These are phyloP conservation scores for Penicillium janthinellum DNA, from an alignment of 2,329 filamentous ascomycete genomes.

Conservation along the genomic window DNA sequence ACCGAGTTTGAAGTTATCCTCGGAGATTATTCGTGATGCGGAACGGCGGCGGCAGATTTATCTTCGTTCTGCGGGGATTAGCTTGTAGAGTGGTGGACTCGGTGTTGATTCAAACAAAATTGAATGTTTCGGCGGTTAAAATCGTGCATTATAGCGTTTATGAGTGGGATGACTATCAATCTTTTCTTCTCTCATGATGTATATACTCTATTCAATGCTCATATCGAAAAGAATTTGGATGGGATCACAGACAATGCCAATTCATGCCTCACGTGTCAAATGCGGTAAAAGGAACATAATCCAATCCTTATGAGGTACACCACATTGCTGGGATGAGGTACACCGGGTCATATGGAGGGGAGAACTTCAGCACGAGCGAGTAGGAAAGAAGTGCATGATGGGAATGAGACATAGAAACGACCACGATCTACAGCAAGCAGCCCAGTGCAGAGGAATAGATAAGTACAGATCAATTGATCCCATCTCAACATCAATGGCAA, in stretches of 20 bases:
- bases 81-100: conserved; percentile 5
- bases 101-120: background rate
- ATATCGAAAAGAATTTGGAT: background rate
- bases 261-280: background rate
- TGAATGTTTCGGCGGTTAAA: background rate
- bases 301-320: background rate
- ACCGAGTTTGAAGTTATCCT: conserved; percentile 73
- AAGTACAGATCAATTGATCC: conserved; percentile 15
- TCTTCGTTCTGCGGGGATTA: conserved; percentile 24
- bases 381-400: no score
- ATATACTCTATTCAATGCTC: background rate
- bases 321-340: background rate
- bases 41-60: conserved; percentile 66
- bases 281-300: background rate
- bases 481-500: conserved; percentile 23
- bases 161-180: background rate
- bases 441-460: background rate
- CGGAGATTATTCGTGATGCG: conserved; percentile 78
- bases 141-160: background rate
- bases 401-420: no score
- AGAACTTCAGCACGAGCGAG: no score
- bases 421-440: no score
- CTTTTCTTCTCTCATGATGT: background rate
- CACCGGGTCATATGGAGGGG: no score
- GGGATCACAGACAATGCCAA: background rate